Conservation (phyloP, 768 basidiomycete species). For the Russula dissimulans region DNA sequence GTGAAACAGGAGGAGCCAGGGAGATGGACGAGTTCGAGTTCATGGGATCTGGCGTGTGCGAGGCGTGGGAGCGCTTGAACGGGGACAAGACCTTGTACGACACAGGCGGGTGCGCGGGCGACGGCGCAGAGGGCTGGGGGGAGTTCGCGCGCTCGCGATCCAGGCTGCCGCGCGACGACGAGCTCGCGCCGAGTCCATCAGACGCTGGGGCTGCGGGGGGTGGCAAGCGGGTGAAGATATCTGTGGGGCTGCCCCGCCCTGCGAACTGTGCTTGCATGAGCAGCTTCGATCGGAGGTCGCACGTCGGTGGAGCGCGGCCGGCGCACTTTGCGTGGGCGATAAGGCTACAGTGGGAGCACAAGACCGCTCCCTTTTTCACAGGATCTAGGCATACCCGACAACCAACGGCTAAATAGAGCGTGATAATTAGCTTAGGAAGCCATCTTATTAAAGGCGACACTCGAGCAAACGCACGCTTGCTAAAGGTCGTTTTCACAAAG, state of each 20-base stretch:
- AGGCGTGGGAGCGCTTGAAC: conserved; percentile 18
- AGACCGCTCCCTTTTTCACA: conserved; percentile 79
- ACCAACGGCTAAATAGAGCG: conserved; percentile 50
- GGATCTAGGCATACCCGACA: conserved; percentile 75
- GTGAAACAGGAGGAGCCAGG: neutral
- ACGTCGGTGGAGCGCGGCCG: conserved; percentile 63
- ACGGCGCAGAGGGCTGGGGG: neutral
- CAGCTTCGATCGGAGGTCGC: conserved; percentile 76
- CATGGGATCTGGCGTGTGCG: conserved; percentile 12
- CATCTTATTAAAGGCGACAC: neutral
- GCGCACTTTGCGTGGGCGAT: conserved; percentile 80
- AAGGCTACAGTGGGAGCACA: conserved; percentile 85
- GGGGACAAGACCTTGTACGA: conserved; percentile 24
- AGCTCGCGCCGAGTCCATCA: conserved; percentile 10
- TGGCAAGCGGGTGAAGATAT: conserved; percentile 46
- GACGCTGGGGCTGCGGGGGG: conserved; percentile 16
- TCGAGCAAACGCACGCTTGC: conserved; percentile 58
- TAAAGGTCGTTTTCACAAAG: conserved; percentile 89
- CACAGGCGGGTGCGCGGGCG: conserved; percentile 16
- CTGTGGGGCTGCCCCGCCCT: conserved; percentile 52
- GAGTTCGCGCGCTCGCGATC: conserved; percentile 10
- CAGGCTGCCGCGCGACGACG: conserved; percentile 15
- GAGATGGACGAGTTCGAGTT: conserved; percentile 17
- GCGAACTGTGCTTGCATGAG: conserved; percentile 71
- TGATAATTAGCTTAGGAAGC: neutral